These are phyloP conservation scores for Tanacetum coccineum DNA, from an alignment of 129 eudicot species.

Conservation along the genomic window DNA sequence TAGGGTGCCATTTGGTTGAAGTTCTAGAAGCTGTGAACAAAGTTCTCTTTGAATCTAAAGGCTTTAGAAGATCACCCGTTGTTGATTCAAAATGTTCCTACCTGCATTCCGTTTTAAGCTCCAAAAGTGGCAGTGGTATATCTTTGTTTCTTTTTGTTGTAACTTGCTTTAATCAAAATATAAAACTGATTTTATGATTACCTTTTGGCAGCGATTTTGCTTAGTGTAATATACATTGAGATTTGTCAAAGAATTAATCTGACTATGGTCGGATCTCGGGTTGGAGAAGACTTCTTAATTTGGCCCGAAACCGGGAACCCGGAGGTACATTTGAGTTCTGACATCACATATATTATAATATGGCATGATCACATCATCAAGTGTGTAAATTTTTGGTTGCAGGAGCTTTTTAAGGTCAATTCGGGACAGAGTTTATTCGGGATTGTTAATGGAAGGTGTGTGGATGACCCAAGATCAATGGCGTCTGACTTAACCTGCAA, in stretches of 20 bases:
- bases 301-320: slow-evolving; percentile 83
- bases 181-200: slow-evolving; percentile 25
- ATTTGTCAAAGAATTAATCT: slow-evolving; percentile 84
- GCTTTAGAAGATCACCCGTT: slow-evolving; percentile 68
- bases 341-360: slow-evolving; percentile 1
- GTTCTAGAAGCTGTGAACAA: slow-evolving; percentile 84
- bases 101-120: slow-evolving; percentile 72
- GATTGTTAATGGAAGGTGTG: slow-evolving; percentile 88
- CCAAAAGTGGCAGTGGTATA: slow-evolving; percentile 74
- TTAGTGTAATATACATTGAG: slow-evolving; percentile 82
- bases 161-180: neutral
- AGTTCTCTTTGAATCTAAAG: slow-evolving; percentile 68
- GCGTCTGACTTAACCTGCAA: slow-evolving; percentile 75
- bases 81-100: slow-evolving; percentile 79
- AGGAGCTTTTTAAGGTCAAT: slow-evolving; percentile 89
- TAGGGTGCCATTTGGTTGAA: slow-evolving; percentile 77
- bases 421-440: slow-evolving; percentile 84
- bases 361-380: neutral
- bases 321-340: slow-evolving; percentile 50
- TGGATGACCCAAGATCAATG: slow-evolving; percentile 79
- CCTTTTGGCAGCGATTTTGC: slow-evolving; percentile 67
- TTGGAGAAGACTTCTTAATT: slow-evolving; percentile 84
- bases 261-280: slow-evolving; percentile 81
- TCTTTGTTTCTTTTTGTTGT: slow-evolving; percentile 14
- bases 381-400: slow-evolving; percentile 10